A percentile compares a stretch with the other conserved stretches of the same genome.
Evolutionary conservation across 176 grass and related monocot genomes (phyloP).

Genomic region (Avena insularis): DNA sequence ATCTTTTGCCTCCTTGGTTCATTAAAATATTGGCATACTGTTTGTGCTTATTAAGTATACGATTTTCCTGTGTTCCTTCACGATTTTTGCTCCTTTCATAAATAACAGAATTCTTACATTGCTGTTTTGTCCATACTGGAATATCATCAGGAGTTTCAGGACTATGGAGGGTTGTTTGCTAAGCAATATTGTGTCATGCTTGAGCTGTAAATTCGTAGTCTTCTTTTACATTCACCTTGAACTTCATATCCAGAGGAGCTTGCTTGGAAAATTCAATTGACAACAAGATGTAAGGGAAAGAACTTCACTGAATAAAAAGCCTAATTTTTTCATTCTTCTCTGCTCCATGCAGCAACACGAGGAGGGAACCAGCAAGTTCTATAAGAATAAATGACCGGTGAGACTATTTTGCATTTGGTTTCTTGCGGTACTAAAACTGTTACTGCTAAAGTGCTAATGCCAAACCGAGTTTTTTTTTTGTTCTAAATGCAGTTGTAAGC

Average conservation of each 20-base stretch:
- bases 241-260: background rate
- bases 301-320: background rate
- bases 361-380: background rate
- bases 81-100: background rate
- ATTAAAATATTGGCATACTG: background rate
- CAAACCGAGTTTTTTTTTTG: background rate
- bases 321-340: background rate
- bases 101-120: background rate
- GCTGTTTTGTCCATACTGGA: background rate
- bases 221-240: background rate
- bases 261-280: background rate
- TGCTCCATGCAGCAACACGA: background rate
- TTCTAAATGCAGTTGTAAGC: background rate
- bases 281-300: background rate
- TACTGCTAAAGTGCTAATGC: background rate
- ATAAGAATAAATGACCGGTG: background rate
- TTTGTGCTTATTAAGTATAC: background rate
- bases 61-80: background rate
- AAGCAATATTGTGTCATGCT: background rate
- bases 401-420: background rate
- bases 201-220: background rate
- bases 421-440: background rate
- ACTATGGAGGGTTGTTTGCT: background rate
- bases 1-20: background rate
- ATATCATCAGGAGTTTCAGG: background rate